Percentiles rank a stretch among this genome's conserved stretches.
Conservation (phyloP, 352 stramenopile genomes). For the Globisporangium lucens region DNA sequence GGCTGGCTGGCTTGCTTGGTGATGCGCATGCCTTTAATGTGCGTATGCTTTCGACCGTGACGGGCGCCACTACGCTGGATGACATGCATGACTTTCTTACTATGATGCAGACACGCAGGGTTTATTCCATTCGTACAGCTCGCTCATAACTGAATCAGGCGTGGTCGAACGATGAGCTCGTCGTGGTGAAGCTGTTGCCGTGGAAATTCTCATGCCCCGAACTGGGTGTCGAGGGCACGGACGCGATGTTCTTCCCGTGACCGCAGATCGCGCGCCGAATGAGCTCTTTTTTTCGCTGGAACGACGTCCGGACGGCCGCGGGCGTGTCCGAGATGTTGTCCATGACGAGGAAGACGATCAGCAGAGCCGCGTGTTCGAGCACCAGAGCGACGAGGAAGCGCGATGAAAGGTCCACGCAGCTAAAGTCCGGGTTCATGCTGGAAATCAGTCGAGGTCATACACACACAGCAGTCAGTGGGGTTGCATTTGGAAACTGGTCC, state of each 20-base stretch:
- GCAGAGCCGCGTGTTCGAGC: constrained; percentile 65
- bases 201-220: constrained; percentile 12
- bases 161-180: constrained; percentile 14
- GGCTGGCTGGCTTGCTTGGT: neutral
- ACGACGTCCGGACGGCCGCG: constrained; percentile 67
- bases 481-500: neutral
- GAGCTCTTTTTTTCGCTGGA: constrained; percentile 84
- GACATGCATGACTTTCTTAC: neutral
- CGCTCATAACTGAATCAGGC: constrained; percentile 5
- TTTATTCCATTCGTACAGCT: neutral
- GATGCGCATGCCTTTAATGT: neutral
- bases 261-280: constrained; percentile 82
- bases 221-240: constrained; percentile 17
- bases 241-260: constrained; percentile 39
- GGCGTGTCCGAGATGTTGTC: constrained; percentile 83
- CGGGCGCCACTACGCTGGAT: neutral
- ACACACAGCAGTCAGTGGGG: neutral
- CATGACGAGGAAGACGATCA: constrained; percentile 75
- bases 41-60: neutral
- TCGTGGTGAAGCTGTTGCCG: constrained; percentile 21
- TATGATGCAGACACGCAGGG: neutral
- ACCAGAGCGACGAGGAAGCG: constrained; percentile 79
- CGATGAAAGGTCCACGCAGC: constrained; percentile 67
- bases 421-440: constrained; percentile 85
- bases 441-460: neutral